phyloP scores from a whole-genome alignment of 2,329 filamentous ascomycete genomes.

The Penicillium sp. region DNA sequence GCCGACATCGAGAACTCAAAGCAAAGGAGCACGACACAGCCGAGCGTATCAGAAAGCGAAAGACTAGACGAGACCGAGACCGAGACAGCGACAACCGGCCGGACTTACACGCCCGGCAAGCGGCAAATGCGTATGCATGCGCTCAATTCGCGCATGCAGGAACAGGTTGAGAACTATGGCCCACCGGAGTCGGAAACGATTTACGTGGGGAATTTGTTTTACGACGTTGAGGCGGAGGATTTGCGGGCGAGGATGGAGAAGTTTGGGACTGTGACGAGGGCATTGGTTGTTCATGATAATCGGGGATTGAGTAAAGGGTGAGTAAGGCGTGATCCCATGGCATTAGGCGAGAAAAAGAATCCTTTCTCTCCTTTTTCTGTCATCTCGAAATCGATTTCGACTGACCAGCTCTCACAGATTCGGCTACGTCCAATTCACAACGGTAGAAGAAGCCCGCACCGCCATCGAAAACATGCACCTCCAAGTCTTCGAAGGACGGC shows the following conservation, averaged over 20 bases:
- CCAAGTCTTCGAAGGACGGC: slow-evolving; percentile 66
- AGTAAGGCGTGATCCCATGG: slow-evolving; percentile 27
- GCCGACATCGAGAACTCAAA: background rate
- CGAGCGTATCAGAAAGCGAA: too few species aligned
- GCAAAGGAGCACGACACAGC: background rate
- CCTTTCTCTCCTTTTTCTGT: too few species aligned
- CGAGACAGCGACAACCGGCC: background rate
- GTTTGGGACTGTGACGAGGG: slow-evolving; percentile 59
- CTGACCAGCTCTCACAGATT: too few species aligned
- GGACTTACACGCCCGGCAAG: background rate
- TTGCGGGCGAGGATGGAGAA: slow-evolving; percentile 63
- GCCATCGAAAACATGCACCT: slow-evolving; percentile 65
- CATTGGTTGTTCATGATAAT: slow-evolving; percentile 63
- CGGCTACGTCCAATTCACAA: slow-evolving; percentile 67
- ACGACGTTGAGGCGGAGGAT: slow-evolving; percentile 66
- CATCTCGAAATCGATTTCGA: too few species aligned
- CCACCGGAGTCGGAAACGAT: slow-evolving; percentile 50
- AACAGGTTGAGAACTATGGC: background rate
- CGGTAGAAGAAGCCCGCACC: slow-evolving; percentile 55
- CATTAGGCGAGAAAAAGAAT: too few species aligned
- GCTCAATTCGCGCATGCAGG: background rate
- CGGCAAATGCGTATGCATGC: slow-evolving; percentile 10
- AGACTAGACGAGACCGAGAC: background rate
- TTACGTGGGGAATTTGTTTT: slow-evolving; percentile 72
- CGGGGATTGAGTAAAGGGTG: slow-evolving; percentile 73